Base-by-base conservation (phyloP, 495 filamentous ascomycete species). In the Penicillium atrosanguineum region DNA sequence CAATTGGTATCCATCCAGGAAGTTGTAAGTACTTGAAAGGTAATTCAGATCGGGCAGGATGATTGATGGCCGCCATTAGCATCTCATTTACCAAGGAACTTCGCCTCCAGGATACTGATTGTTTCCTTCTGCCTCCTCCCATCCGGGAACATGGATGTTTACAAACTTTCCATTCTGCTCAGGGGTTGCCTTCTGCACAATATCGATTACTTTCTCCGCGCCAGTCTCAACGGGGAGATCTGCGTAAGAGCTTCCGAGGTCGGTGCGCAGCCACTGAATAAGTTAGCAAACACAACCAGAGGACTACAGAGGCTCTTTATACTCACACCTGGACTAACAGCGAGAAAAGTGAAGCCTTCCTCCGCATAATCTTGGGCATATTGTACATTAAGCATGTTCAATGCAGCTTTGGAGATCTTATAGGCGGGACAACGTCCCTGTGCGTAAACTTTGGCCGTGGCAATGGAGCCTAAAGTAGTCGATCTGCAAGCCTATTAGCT, bases 321-420 rank as follows among this genome's bases (percentile, higher is more conserved):
- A 71, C 76, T 48, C 67, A 79, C 77, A 3, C 79, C 79, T 7
- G 79, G 79, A 41, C 56, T 68, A 25, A 81, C 28, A 7, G 69
- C 68, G 29, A 80, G 50, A 25, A 81, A 69, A 0, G 69, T 73
- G 44, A 82, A 78, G 0, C 74, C 73, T 8, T 75, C 63, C 5
- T 68, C 52, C 2, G 58, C 69, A 49, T 70, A 75, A 15, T 66
- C 58, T 38, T 69, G 50, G 0, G 78, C 68, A 47, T 79, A 79
- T 51, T 80, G 74, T 0, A 75, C 67, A 3, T 73, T 81, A 6
- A 83, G 55, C 61, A 74, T 72, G 47, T 82, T 80, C 45, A 79
- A 46, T 2, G 75, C 76, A 0, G 79, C 74, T 59, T 83, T 83
- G 31, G 71, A 64, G 51, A 82, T 70, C 54, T 78, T 80, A 55